A percentile compares a stretch with the other conserved stretches of the same genome.
These are phyloP conservation scores for Ophidiomyces ophidiicola DNA, from an alignment of 2,329 filamentous ascomycete genomes.

Conservation along the genomic window DNA sequence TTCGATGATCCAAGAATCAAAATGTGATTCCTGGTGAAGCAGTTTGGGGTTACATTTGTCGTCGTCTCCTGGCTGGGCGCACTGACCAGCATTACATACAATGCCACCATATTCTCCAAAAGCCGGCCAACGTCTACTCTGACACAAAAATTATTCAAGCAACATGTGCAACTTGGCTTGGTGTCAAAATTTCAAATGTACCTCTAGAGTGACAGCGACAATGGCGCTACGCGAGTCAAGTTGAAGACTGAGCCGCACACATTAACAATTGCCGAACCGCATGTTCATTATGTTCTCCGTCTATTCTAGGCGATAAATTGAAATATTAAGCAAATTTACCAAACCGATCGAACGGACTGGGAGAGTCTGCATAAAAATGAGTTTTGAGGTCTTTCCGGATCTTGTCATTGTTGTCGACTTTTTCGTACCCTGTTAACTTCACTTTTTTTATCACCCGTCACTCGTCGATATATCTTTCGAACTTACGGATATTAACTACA, in stretches of 20 bases:
- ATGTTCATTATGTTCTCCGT: constrained; percentile 36
- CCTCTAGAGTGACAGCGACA: constrained; percentile 26
- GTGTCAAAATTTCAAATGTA: constrained; percentile 36
- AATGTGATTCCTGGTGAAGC: constrained; percentile 26
- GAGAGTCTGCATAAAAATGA: too few species aligned
- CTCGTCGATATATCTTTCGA: too few species aligned
- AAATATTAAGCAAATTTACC: too few species aligned
- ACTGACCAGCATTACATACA: constrained; percentile 22
- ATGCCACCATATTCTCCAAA: constrained; percentile 33
- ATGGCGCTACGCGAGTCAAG: constrained; percentile 25
- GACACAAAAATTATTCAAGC: constrained; percentile 31
- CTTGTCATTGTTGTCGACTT: too few species aligned
- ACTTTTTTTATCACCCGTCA: too few species aligned
- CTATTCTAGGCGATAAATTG: too few species aligned
- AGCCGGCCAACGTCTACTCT: constrained; percentile 36
- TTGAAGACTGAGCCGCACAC: constrained; percentile 35
- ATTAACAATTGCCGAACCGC: constrained; percentile 29
- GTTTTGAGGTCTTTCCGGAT: too few species aligned
- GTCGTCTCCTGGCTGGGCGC: constrained; percentile 28
- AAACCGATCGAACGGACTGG: too few species aligned
- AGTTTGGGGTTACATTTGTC: constrained; percentile 33
- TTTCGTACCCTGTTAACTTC: too few species aligned
- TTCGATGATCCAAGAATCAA: constrained; percentile 37
- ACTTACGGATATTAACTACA: too few species aligned
- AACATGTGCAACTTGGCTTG: constrained; percentile 27